Percentiles rank a stretch among this genome's conserved stretches.
Evolutionary conservation across 1,139 yeast genomes (phyloP).

Genomic region (Kazachstania sp.): DNA sequence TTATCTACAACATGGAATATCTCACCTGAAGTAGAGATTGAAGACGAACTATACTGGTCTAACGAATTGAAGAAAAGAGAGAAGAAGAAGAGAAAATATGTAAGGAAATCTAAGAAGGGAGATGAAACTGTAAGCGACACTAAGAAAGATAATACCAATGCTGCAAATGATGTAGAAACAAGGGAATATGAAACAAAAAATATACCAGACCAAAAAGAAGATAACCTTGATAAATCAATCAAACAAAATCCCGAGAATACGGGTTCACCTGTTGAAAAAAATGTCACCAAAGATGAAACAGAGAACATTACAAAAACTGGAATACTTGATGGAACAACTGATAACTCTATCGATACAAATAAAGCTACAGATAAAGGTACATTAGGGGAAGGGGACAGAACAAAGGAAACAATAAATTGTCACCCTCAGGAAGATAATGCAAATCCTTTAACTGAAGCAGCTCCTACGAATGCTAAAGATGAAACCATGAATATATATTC

Average conservation of each 20-base stretch:
- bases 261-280: too few relatives aligned
- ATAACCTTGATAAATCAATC: neutral
- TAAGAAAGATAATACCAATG: conserved; percentile 6
- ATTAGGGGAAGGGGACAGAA: too few relatives aligned
- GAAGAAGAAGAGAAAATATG: conserved; percentile 33
- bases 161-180: conserved; percentile 15
- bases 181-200: neutral
- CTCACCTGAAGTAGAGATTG: conserved; percentile 50
- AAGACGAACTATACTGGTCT: conserved; percentile 34
- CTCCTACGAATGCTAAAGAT: too few relatives aligned
- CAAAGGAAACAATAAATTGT: too few relatives aligned
- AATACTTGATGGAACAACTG: too few relatives aligned
- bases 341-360: too few relatives aligned
- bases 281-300: too few relatives aligned
- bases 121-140: neutral
- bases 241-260: neutral
- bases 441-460: too few relatives aligned
- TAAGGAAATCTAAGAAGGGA: conserved; percentile 35
- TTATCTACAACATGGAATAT: conserved; percentile 24
- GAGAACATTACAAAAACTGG: too few relatives aligned
- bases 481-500: too few relatives aligned
- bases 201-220: neutral
- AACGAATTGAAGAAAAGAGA: conserved; percentile 35
- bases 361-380: too few relatives aligned
- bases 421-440: too few relatives aligned